Evolutionary conservation across 2,329 filamentous ascomycete species (phyloP), one percentile per base, ranked within the genome.

Genomic region (Colletotrichum gigasporum): DNA sequence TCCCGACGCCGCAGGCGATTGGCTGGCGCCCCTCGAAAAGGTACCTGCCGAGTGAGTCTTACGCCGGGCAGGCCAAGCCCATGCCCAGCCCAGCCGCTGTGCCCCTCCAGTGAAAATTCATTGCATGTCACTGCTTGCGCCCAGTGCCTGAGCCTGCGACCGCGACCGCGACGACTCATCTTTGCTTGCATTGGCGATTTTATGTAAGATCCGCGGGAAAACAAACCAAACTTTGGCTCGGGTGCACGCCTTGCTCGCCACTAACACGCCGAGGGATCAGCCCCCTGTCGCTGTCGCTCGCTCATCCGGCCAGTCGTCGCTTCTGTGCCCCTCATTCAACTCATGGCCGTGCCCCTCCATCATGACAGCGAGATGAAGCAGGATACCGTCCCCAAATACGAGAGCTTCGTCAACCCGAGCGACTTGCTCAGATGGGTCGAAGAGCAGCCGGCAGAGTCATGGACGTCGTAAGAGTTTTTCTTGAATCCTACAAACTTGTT

Each of bases 391-490:
- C 62, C 62, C 20, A 45, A 61, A 57, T 65, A 68, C 45, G 67
- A 69, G 48, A 60, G 41, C 14, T 66, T 78, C 68, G 73, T 72
- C 70, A 78, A 76, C 64, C 77, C 78, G 30, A 72, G 69, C 55
- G 74, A 77, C 63, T 66, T 78, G 35, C 69, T 76, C 60, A 74
- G 76, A 74, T 82, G 80, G 80, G 73, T 83, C 45, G 81, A 83
- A 65, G 72, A 69, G n/a, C 77, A 80, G 51, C 70, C 75, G 28
- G 67, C 56, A 59, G 68, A 73, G 48, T 67, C 63, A 10, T 79
- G 81, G 66, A 47, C 68, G 69, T 73, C 71, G 81, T 82, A 72
- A 71, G 77, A 59, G 5, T 30, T 50, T 26, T 5, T 45, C 7
- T 57, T 56, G 35, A 44, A 56, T 45, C 45, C 69, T 72, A 70